Percentiles rank a stretch among this genome's conserved stretches.
phyloP scores from a whole-genome alignment of 805 yeast species.

The Cyberlindnera veronae region DNA sequence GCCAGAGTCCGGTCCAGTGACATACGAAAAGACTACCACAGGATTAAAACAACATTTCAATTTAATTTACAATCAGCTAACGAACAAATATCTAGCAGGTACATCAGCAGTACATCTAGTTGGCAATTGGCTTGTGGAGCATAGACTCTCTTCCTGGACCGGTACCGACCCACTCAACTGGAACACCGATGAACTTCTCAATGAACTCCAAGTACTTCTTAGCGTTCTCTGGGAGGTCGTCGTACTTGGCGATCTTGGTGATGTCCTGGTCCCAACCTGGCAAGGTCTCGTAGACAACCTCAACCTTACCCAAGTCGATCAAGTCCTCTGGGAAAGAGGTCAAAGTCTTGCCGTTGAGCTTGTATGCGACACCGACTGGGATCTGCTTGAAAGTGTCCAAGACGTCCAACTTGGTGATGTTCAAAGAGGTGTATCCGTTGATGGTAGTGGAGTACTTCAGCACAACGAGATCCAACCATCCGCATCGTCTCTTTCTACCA shows the following conservation, averaged over 20 bases:
- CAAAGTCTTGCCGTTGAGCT: conserved; percentile 69
- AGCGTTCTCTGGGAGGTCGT: conserved; percentile 85
- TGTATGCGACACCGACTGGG: conserved; percentile 82
- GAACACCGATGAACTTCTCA: conserved; percentile 79
- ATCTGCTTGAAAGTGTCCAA: conserved; percentile 87
- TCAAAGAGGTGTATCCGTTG: conserved; percentile 92
- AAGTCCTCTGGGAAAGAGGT: conserved; percentile 92
- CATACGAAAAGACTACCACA: too few species aligned
- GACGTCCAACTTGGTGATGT: conserved; percentile 94
- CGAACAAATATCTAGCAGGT: too few species aligned
- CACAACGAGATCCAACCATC: conserved; percentile 97
- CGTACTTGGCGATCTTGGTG: conserved; percentile 62
- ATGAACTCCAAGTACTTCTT: conserved; percentile 79
- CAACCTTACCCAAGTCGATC: conserved; percentile 76
- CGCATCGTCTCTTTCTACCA: conserved; percentile 98
- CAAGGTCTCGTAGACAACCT: conserved; percentile 84
- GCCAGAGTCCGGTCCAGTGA: too few species aligned
- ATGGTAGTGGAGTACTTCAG: conserved; percentile 85
- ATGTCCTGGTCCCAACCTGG: conserved; percentile 95
- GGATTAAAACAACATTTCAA: too few species aligned
- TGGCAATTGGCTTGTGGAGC: conserved; percentile 56
- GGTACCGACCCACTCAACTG: conserved; percentile 96
- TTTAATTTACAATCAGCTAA: too few species aligned
- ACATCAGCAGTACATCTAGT: too few species aligned
- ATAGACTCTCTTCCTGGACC: conserved; percentile 96